Base-by-base conservation (phyloP, 768 basidiomycete genomes). In the Agaricus sinodeliciosus region DNA sequence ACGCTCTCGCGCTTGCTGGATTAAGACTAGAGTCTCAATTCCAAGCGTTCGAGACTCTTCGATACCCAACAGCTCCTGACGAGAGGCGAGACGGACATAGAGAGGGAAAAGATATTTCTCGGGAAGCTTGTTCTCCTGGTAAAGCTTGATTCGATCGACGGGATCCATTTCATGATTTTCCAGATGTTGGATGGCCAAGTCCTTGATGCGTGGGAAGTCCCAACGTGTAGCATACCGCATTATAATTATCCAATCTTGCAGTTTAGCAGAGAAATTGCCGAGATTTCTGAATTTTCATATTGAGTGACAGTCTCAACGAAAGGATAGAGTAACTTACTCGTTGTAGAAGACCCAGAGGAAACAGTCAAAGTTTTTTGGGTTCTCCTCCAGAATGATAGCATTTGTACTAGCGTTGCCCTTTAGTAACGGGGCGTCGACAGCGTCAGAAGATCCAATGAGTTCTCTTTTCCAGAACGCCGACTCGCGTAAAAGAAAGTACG, bases 41-140 rank as follows among this genome's bases (percentile, higher is more conserved):
- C 82, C 81, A 18, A 90, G 68, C 34, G 67, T 65, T 1, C 67
- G 62, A 31, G 78, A 81, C 52, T 88, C 88, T 7, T 71, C 71
- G 1, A 78, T 65, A 0, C 69, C 70, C 13, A 84, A 71, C 0
- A 83, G 73, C 28, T 48, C 53, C 13, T 27, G 16, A 1, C 53
- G 26, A 5, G 4, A 22, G 27, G 40, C 40, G 19, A 54, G 46
- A 11, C 40, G 9, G 15, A 48, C 28, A 42, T 54, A 54, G 0
- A 48, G 46, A 2, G 46, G 45, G 27, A 54, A 42, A 9, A 54
- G 46, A 9, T 28, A 28, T n/a, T 39, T 42, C 9, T 40, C 37
- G 9, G 53, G 39, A 3, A 48, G 37, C 0, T 15, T 9, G 22
- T 47, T 28, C 6, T 48, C 40, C 19, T 54, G 37, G 18, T 54